Conservation (phyloP, 2,329 filamentous ascomycete genomes). For the Cryoendolithus antarcticus region DNA sequence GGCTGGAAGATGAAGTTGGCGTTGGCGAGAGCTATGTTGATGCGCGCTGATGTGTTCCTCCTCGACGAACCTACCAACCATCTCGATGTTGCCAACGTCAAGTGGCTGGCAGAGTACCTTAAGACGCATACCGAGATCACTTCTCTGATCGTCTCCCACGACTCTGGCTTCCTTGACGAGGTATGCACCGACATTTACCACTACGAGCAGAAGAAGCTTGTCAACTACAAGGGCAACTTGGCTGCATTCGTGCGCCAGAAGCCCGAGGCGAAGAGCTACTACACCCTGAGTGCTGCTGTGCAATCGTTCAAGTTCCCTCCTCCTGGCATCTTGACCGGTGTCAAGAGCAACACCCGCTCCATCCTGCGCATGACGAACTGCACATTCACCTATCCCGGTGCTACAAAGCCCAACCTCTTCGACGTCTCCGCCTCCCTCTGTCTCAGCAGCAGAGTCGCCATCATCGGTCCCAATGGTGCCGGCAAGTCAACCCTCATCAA, state of each 20-base stretch:
- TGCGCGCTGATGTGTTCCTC: constrained; percentile 88
- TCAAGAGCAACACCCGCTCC: constrained; percentile 86
- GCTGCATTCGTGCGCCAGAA: constrained; percentile 74
- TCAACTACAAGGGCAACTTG: constrained; percentile 72
- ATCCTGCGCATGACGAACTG: constrained; percentile 92
- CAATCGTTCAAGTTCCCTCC: constrained; percentile 97
- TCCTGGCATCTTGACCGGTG: constrained; percentile 83
- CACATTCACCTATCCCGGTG: constrained; percentile 85
- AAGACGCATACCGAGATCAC: constrained; percentile 95
- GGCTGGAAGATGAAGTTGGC: constrained; percentile 99
- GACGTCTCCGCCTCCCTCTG: constrained; percentile 82
- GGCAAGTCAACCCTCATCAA: constrained; percentile 98
- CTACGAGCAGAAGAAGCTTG: constrained; percentile 95
- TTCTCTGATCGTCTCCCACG: constrained; percentile 94
- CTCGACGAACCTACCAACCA: constrained; percentile 99
- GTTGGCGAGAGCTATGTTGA: constrained; percentile 88
- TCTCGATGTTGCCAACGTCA: constrained; percentile 89
- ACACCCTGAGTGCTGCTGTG: constrained; percentile 77
- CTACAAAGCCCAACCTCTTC: constrained; percentile 71
- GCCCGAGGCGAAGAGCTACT: constrained; percentile 95
- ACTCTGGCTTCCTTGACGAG: constrained; percentile 92
- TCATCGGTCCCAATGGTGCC: constrained; percentile 94
- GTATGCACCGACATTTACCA: constrained; percentile 99
- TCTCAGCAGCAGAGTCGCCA: constrained; percentile 84
- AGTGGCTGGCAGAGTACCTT: constrained; percentile 90